Base-by-base conservation (phyloP, 306 rosid genomes). In the Vigna radiata region DNA sequence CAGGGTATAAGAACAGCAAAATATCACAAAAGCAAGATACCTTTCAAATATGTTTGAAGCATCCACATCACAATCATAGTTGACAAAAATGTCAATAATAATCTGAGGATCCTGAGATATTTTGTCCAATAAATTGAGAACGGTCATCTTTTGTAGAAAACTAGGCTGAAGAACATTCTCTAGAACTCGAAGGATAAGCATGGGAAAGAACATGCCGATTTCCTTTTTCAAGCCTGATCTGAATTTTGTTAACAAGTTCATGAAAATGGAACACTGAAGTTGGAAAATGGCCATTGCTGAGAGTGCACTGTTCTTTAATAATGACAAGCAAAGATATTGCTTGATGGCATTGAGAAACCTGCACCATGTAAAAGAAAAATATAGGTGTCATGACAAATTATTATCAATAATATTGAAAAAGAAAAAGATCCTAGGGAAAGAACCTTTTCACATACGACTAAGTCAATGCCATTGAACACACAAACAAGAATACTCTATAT, bases 131-230 rank as follows among this genome's bases (percentile, higher is more conserved):
- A 92, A 86, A 82, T 88, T 88, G 39, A 96, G 98, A 78, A 92
- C 94, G 0, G 99, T 91, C 99, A 96, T 96, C 84, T 96, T 92
- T 84, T 96, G 98, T 83, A 95, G 81, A 80, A 96, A 96, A 83
- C 99, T 92, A 80, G 99, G 99, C 90, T 96, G 97, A 63, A 96
- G 97, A 83, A 92, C 97, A 82, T 96, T 96, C 90, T 96, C 99
- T 25, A 96, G 96, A 72, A 96, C 97, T 44, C 98, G 94, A 77
- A 96, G 96, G 82, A 96, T 78, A 25, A 96, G 96, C 99, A 96
- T 96, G 31, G 98, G 98, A 77, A 96, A 96, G 81, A 96, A 96
- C 79, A 96, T 96, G 66, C 99, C 99, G 73, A 96, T 89, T 83
- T 96, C 99, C 70, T 93, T 84, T 84, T 96, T 96, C 90, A 96